phyloP scores from a whole-genome alignment of 176 grass and related monocot genomes.

The Bolboschoenus planiculmis region DNA sequence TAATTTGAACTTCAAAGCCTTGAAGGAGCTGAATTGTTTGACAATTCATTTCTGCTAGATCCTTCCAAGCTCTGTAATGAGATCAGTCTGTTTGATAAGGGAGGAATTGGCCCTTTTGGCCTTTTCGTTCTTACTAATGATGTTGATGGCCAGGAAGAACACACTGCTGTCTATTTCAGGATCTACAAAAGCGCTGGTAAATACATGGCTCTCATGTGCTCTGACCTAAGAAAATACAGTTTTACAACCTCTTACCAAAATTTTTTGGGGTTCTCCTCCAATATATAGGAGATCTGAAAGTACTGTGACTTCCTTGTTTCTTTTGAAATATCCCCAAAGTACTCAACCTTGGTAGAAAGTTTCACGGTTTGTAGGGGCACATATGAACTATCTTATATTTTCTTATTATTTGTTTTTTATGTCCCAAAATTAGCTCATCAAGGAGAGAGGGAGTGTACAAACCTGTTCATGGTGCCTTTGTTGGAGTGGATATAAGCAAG shows the following conservation, averaged over 20 bases:
- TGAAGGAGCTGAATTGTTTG: conserved; percentile 32
- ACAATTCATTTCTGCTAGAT: conserved; percentile 31
- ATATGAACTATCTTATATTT: neutral
- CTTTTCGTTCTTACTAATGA: conserved; percentile 55
- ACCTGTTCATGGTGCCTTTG: conserved; percentile 38
- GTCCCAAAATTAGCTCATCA: conserved; percentile 33
- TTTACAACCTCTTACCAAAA: neutral
- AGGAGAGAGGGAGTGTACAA: conserved; percentile 32
- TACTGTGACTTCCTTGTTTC: neutral
- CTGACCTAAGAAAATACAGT: conserved; percentile 38
- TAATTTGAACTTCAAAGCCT: conserved; percentile 44
- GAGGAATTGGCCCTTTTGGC: conserved; percentile 68
- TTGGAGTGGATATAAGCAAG: conserved; percentile 42
- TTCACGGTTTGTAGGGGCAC: neutral
- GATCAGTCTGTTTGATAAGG: conserved; percentile 38
- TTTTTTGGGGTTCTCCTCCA: neutral
- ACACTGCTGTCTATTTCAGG: conserved; percentile 71
- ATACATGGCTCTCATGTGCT: conserved; percentile 57
- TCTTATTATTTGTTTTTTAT: neutral
- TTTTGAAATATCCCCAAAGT: neutral
- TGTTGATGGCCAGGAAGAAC: conserved; percentile 33
- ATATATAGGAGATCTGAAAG: neutral
- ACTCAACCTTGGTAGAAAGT: neutral
- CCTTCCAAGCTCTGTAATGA: conserved; percentile 49
- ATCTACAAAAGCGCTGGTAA: conserved; percentile 31